A percentile compares a stretch with the other conserved stretches of the same genome.
These are phyloP conservation scores for Fraxinus floribunda DNA, from an alignment of 305 asterid genomes.

Conservation along the genomic window DNA sequence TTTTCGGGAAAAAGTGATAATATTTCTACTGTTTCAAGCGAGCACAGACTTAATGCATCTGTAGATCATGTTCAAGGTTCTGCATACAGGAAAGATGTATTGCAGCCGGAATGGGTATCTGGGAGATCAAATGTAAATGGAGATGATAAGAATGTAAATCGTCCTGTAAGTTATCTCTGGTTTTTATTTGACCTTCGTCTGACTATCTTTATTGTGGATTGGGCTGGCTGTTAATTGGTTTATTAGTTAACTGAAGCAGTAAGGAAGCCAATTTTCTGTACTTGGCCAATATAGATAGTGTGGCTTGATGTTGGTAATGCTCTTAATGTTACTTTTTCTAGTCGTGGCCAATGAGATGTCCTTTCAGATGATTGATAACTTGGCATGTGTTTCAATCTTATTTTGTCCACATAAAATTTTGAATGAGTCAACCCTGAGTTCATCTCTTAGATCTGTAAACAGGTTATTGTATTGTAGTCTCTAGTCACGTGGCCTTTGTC, in stretches of 20 bases:
- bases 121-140: constrained; percentile 54
- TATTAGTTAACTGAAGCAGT: background rate
- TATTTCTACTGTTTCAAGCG: constrained; percentile 52
- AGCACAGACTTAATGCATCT: constrained; percentile 52
- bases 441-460: constrained; percentile 10
- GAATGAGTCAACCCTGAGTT: constrained; percentile 1
- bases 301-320: background rate
- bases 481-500: background rate
- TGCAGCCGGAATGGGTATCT: constrained; percentile 53
- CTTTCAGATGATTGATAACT: background rate
- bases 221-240: background rate
- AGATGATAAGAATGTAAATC: constrained; percentile 67
- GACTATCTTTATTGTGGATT: background rate
- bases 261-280: background rate
- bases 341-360: background rate
- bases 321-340: background rate
- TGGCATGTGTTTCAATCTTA: constrained; percentile 2
- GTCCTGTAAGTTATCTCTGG: constrained; percentile 63
- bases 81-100: constrained; percentile 55
- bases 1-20: constrained; percentile 68
- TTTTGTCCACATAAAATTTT: background rate
- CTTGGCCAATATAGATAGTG: background rate
- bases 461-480: background rate
- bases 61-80: constrained; percentile 53
- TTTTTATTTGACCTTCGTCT: constrained; percentile 1